Conservation (phyloP, 257 asterid species). For the Plantago major region DNA sequence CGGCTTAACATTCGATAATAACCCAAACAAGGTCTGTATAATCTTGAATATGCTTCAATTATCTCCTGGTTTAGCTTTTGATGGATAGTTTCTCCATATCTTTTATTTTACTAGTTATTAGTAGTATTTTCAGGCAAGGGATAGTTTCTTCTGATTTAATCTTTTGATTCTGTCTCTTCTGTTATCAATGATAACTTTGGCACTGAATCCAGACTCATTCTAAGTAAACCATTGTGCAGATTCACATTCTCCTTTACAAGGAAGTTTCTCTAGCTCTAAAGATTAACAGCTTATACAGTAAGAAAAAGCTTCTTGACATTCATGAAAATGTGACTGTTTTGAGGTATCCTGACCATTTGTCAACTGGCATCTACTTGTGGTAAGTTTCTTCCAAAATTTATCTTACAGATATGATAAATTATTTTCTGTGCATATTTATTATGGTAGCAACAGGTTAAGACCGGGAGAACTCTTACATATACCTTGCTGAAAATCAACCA, state of each 20-base stretch:
- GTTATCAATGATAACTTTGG: background rate
- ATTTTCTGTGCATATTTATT: conserved; percentile 1
- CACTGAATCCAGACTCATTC: conserved; percentile 4
- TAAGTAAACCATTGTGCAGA: conserved; percentile 44
- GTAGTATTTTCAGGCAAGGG: background rate
- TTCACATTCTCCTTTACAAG: conserved; percentile 90
- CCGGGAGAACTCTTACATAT: no score
- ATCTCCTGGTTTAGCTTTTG: background rate
- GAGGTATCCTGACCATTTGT: conserved; percentile 80
- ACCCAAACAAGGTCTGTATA: background rate
- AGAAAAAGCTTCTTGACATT: conserved; percentile 67
- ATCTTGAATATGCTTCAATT: no score
- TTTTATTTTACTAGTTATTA: no score
- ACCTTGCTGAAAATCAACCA: no score
- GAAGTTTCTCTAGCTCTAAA: conserved; percentile 90
- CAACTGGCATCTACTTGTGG: conserved; percentile 82
- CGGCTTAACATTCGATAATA: background rate
- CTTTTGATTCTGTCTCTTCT: conserved; percentile 15
- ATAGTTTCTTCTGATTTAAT: conserved; percentile 10
- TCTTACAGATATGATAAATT: background rate
- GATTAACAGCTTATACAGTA: conserved; percentile 85
- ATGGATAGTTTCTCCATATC: background rate
- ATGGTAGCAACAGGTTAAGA: background rate
- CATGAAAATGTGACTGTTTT: conserved; percentile 84
- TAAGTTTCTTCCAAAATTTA: conserved; percentile 32